Conservation (phyloP, 2,329 filamentous ascomycete genomes). For the Penicillium sp. region DNA sequence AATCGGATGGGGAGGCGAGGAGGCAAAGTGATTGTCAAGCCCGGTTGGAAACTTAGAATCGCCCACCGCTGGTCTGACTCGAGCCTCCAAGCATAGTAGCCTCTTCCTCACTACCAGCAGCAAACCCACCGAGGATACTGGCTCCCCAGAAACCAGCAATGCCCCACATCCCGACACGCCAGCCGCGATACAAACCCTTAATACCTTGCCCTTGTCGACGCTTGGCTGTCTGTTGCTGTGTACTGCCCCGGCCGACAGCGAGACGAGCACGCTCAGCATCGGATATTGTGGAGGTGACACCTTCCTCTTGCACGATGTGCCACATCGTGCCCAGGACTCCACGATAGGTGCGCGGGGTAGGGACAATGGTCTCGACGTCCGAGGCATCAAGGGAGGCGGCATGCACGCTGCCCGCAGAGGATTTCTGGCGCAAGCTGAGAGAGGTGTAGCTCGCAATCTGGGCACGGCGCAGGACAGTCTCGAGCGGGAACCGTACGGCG, state of each 20-base stretch:
- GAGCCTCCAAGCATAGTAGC: constrained; percentile 21
- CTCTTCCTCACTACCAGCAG: constrained; percentile 34
- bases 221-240: constrained; percentile 29
- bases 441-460: constrained; percentile 68
- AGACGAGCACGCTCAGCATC: constrained; percentile 39
- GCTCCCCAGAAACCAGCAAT: constrained; percentile 52
- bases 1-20: too few relatives aligned
- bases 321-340: constrained; percentile 92
- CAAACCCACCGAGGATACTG: constrained; percentile 37
- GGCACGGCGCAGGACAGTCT: constrained; percentile 83
- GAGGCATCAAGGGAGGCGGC: constrained; percentile 19
- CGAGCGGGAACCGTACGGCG: constrained; percentile 79
- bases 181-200: constrained; percentile 52
- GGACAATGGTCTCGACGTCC: constrained; percentile 66
- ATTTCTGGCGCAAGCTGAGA: constrained; percentile 43
- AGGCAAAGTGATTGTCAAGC: not conserved
- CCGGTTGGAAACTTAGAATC: constrained; percentile 19
- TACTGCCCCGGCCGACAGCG: constrained; percentile 35
- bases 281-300: constrained; percentile 43
- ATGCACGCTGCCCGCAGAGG: constrained; percentile 17
- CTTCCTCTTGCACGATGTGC: constrained; percentile 77
- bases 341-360: constrained; percentile 66
- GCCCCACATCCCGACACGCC: constrained; percentile 52
- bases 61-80: constrained; percentile 24
- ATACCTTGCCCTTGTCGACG: constrained; percentile 50